Evolutionary conservation across 2,329 filamentous ascomycete genomes (phyloP), one percentile per base, ranked within the genome.

Genomic region (Didymosphaeria variabile): DNA sequence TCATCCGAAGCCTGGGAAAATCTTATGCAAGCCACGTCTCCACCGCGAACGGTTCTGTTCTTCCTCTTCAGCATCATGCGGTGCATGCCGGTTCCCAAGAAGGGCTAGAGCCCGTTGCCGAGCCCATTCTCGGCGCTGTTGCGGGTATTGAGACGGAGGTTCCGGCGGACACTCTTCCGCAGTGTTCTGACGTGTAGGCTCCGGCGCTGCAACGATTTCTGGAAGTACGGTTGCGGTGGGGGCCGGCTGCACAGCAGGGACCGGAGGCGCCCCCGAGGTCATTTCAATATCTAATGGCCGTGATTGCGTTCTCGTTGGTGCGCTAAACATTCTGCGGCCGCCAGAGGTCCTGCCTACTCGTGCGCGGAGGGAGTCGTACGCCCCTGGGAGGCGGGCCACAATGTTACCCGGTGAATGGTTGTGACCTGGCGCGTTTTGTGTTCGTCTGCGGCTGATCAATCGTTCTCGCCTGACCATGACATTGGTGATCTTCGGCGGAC

Each of bases 401-500:
- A 55, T 21, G 17, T 55, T 46, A 13, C 29, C 38, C 17, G 60
- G n/a, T 12, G 34, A 31, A 17, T 47, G 46, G 19, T 21, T 36
- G 8, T 40, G 40, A 6, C 52, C 55, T 44, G 60, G 58, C 26
- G 59, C 63, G 36, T 65, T 67, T 15, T 84, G 82, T 57, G 87
- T 84, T 49, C 89, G 83, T 52, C 91, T 77, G 36, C 85, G 83
- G 31, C 90, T 82, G 13, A 93, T 81, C 26, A 90, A 86, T 17
- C 91, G 85, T 78, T 97, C 93, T 42, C 91, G 87, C 21, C 91
- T 88, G 6, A 96, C 93, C 91, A 97, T 97, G 17, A 86, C 85
- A 69, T 97, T 95, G 5, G 93, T 96, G 31, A 77, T 75, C 1
- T 59, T 63, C 0, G 82, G 80, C 0, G 82, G 81, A 62, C 82